A percentile compares a stretch with the other conserved stretches of the same genome.
Conservation (phyloP, 306 rosid species). For the peach (Prunus persica) region DNA sequence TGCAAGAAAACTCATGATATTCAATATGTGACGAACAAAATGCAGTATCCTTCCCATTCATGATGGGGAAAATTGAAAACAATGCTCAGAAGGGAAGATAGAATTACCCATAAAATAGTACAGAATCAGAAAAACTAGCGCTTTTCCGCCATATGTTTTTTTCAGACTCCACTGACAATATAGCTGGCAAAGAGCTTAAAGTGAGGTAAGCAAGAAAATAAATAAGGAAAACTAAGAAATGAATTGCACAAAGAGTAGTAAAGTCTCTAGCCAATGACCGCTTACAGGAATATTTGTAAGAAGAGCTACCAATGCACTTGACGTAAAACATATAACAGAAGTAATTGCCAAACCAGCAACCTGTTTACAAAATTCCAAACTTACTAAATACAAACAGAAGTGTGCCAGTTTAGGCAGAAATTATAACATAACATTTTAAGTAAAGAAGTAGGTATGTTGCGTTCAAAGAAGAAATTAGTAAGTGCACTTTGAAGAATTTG, state of each 20-base stretch:
- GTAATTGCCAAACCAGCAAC: conserved; percentile 60
- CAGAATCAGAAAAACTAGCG: conserved; percentile 39
- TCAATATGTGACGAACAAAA: background rate
- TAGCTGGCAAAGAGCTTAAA: conserved; percentile 44
- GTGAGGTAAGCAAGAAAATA: conserved; percentile 17
- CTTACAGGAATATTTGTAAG: conserved; percentile 65
- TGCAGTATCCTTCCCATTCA: background rate
- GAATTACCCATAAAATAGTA: conserved; percentile 57
- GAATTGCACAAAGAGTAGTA: background rate
- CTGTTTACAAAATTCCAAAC: conserved; percentile 30
- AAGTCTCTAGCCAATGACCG: conserved; percentile 3
- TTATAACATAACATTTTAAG: background rate
- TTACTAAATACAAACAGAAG: background rate
- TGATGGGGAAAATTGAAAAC: background rate
- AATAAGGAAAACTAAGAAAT: background rate
- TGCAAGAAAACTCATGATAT: background rate
- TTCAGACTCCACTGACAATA: conserved; percentile 52
- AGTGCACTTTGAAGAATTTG: background rate
- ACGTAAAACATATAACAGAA: conserved; percentile 51
- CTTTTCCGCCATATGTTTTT: conserved; percentile 40
- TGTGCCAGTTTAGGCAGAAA: background rate
- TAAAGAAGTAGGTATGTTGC: background rate
- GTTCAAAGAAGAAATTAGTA: background rate
- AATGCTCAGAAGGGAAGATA: conserved; percentile 5
- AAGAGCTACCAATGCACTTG: conserved; percentile 60